Conservation (phyloP, 2,329 filamentous ascomycete species). For the Phyllosticta citriasiana region DNA sequence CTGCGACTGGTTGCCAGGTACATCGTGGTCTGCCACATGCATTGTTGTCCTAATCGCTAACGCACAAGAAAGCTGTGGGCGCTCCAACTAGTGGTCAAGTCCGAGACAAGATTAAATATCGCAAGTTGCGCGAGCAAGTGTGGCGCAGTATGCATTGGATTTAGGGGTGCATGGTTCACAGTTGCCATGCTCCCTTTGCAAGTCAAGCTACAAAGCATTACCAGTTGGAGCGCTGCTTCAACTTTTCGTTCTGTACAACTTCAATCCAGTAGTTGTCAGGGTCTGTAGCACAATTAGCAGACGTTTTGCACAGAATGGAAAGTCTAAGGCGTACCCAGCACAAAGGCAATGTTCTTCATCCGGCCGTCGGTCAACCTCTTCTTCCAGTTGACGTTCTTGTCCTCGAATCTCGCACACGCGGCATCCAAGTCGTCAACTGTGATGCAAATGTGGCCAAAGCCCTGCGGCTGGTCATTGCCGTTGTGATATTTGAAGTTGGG, state of each 20-base stretch:
- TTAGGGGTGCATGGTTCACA: background rate
- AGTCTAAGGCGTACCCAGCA: constrained; percentile 46
- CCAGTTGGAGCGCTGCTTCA: constrained; percentile 37
- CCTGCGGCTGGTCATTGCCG: constrained; percentile 83
- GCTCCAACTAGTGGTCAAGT: background rate
- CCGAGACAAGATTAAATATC: background rate
- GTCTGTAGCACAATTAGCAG: constrained; percentile 21
- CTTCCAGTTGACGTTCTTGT: constrained; percentile 77
- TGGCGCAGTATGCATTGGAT: background rate
- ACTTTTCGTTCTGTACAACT: constrained; percentile 66
- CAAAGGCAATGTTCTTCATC: constrained; percentile 91
- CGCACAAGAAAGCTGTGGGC: background rate
- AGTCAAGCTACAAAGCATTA: constrained; percentile 13
- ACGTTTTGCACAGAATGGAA: background rate
- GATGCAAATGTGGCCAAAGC: constrained; percentile 87
- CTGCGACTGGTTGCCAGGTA: background rate
- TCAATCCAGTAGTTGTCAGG: constrained; percentile 81
- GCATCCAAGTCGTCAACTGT: constrained; percentile 81
- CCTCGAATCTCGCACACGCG: constrained; percentile 79
- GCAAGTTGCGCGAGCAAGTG: background rate
- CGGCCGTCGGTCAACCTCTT: constrained; percentile 83
- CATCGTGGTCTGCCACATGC: background rate
- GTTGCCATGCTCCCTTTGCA: background rate
- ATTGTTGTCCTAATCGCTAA: background rate
- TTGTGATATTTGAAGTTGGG: constrained; percentile 78